Conservation (phyloP, 805 yeast species). For the Saitoella complicata region DNA sequence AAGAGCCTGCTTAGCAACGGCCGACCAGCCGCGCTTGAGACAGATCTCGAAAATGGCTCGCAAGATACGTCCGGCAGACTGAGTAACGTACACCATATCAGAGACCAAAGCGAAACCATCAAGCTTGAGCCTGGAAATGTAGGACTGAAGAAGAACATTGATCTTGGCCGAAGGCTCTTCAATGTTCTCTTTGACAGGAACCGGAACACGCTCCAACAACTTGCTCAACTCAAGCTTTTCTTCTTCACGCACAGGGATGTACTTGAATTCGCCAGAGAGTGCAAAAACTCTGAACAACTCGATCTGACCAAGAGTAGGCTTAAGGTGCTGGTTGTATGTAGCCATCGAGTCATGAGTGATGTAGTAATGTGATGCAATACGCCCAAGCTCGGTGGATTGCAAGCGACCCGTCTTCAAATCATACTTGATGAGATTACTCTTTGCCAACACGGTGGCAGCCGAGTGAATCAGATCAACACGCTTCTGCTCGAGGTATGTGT, state of each 20-base stretch:
- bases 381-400: slow-evolving; percentile 53
- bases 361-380: slow-evolving; percentile 74
- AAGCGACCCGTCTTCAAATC: slow-evolving; percentile 34
- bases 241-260: slow-evolving; percentile 71
- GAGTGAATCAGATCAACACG: slow-evolving; percentile 60
- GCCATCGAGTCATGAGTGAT: slow-evolving; percentile 60
- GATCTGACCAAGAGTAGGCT: slow-evolving; percentile 47
- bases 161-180: slow-evolving; percentile 65
- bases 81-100: slow-evolving; percentile 85
- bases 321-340: slow-evolving; percentile 43
- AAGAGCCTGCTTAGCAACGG: slow-evolving; percentile 38
- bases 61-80: slow-evolving; percentile 77
- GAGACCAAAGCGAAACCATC: slow-evolving; percentile 85
- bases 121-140: slow-evolving; percentile 57
- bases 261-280: slow-evolving; percentile 68
- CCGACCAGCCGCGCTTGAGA: slow-evolving; percentile 54
- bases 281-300: slow-evolving; percentile 70
- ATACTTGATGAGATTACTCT: slow-evolving; percentile 44
- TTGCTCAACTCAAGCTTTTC: slow-evolving; percentile 61
- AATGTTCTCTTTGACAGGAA: slow-evolving; percentile 62
- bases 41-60: slow-evolving; percentile 76
- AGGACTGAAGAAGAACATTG: slow-evolving; percentile 66
- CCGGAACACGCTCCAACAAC: slow-evolving; percentile 59
- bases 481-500: slow-evolving; percentile 32
- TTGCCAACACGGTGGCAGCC: slow-evolving; percentile 45